phyloP scores from a whole-genome alignment of 495 filamentous ascomycete genomes.

The Articulospora tetracladia region DNA sequence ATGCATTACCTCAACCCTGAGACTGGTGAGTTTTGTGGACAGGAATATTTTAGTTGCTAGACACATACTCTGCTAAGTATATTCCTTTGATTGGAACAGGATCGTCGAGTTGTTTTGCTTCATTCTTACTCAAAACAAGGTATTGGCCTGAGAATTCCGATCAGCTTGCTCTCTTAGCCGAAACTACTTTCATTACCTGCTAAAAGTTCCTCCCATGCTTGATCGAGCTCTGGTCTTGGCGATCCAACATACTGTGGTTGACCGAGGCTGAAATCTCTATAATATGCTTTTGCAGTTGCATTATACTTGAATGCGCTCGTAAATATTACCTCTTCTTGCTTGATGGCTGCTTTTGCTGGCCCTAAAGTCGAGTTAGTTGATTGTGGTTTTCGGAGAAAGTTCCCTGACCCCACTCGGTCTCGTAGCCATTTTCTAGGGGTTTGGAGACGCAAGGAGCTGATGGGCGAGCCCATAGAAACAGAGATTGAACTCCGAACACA shows the following conservation, averaged over 20 bases:
- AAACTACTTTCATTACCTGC: background rate
- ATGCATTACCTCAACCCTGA: constrained; percentile 21
- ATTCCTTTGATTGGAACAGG: constrained; percentile 5
- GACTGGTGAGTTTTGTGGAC: background rate
- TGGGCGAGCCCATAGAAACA: constrained; percentile 1
- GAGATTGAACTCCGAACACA: background rate
- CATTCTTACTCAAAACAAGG: constrained; percentile 12
- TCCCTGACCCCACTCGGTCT: constrained; percentile 7
- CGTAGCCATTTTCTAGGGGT: background rate
- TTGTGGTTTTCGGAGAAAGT: background rate
- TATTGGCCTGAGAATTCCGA: constrained; percentile 14
- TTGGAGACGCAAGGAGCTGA: background rate
- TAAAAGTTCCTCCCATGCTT: background rate
- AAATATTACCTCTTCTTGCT: constrained; percentile 3
- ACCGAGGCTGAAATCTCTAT: constrained; percentile 11
- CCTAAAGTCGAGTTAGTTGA: background rate
- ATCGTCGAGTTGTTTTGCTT: constrained; percentile 17
- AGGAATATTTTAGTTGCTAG: background rate
- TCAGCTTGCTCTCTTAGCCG: background rate
- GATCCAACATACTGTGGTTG: constrained; percentile 8
- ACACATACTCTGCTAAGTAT: constrained; percentile 15
- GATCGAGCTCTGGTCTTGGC: constrained; percentile 3
- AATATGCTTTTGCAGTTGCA: constrained; percentile 3
- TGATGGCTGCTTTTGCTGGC: constrained; percentile 2
- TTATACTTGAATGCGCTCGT: constrained; percentile 18